Percentiles rank a stretch among this genome's conserved stretches.
Conservation (phyloP, 345 rosid species). For the Streptanthus diversifolius region DNA sequence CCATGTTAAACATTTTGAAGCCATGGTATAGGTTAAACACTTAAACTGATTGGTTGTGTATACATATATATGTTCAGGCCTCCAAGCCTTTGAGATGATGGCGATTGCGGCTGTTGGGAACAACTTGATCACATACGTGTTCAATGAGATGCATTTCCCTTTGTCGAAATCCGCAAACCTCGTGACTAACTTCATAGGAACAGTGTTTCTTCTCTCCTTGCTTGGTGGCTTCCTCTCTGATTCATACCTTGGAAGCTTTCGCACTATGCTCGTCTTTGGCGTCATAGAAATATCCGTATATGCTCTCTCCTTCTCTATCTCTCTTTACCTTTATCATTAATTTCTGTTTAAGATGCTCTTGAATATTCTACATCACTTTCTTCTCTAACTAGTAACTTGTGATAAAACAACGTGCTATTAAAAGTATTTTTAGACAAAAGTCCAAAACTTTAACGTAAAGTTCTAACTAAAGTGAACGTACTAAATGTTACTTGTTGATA, state of each 20-base stretch:
- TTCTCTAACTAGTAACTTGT: constrained; percentile 12
- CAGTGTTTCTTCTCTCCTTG: constrained; percentile 77
- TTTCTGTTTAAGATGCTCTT: constrained; percentile 26
- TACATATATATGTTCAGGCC: constrained; percentile 30
- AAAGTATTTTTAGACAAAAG: neutral
- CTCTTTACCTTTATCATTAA: neutral
- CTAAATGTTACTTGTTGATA: neutral
- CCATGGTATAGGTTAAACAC: no score
- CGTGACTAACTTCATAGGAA: constrained; percentile 85
- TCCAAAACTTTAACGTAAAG: constrained; percentile 18
- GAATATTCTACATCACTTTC: constrained; percentile 12
- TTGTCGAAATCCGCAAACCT: constrained; percentile 70
- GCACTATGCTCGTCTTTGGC: constrained; percentile 53
- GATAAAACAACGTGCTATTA: neutral
- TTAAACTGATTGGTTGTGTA: neutral
- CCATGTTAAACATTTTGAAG: neutral
- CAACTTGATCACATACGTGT: constrained; percentile 72
- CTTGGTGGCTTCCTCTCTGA: constrained; percentile 87
- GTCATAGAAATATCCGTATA: constrained; percentile 55
- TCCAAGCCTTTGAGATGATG: constrained; percentile 69
- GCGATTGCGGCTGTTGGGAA: constrained; percentile 79
- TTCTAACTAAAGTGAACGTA: constrained; percentile 7
- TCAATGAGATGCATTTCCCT: constrained; percentile 69
- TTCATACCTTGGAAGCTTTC: constrained; percentile 66
- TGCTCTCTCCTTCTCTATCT: constrained; percentile 8